Base-by-base conservation (phyloP, 768 basidiomycete species). In the Kwoniella botswanensis region DNA sequence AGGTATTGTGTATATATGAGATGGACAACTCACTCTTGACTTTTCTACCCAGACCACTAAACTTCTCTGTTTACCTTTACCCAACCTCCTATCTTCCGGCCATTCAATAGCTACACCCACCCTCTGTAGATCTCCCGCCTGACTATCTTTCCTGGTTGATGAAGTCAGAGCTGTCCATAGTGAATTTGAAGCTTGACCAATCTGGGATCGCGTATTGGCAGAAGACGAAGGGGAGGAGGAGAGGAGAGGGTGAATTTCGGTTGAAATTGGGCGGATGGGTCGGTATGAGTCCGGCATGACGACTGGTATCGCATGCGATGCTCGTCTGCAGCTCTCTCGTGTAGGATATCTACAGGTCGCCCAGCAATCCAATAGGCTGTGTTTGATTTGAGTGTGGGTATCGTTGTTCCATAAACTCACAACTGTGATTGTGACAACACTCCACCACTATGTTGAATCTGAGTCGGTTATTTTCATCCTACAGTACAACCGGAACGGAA, bases 21-120 rank as follows among this genome's bases (percentile, higher is more conserved):
- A 50, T 42, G 43, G 41, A 61, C 59, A 46, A 61, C 59, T 18
- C 60, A 67, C 65, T 42, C 59, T 35, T 13, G 12, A 4, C 42
- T 46, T 44, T 22, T 74, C 59, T 9, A 76, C 73, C 71, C 74
- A 73, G 2, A 76, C 58, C 5, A 74, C 57, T 13, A 78, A 52
- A 56, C 42, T 76, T 24, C 67, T 26, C 15, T 52, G 63, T 56
- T 70, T 74, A 11, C 73, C 70, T 57, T 67, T 69, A 26, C 63
- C 57, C 50, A 76, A 62, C 15, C 77, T 59, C 43, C 73, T 60
- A 56, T 78, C 77, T 43, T 69, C 62, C 1, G 75, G 71, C 73
- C 75, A 79, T 18, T 60, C 46, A 3, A 78, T 62, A 11, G 71
- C 74, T n/a, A 75, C 58, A 41, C 61, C 54, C 0, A 69, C 29